Conservation (phyloP, 371 early-diverging fungal genomes). For the Syncephalastrum monosporum region DNA sequence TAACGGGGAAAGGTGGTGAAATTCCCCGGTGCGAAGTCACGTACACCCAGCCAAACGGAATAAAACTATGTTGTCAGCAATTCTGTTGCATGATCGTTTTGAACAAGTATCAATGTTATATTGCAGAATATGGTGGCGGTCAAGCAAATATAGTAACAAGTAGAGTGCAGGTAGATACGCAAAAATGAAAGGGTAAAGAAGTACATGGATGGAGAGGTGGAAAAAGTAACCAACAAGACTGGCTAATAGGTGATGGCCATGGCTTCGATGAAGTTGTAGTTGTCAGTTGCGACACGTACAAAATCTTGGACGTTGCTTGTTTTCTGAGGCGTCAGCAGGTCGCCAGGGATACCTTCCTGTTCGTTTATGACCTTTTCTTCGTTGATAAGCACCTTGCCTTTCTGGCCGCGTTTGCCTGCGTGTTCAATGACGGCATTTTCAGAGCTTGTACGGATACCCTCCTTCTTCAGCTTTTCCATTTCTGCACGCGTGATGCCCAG, state of each 20-base stretch:
- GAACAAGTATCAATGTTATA: no score
- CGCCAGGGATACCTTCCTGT: constrained; percentile 19
- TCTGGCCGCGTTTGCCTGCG: constrained; percentile 12
- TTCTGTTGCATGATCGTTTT: no score
- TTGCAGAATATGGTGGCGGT: no score
- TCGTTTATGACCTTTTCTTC: constrained; percentile 12
- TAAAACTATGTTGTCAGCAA: no score
- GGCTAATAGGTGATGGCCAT: constrained; percentile 1
- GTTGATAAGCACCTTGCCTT: constrained; percentile 18
- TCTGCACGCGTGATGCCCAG: constrained; percentile 20
- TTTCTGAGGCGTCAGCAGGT: constrained; percentile 3
- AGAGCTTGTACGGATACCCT: constrained; percentile 12
- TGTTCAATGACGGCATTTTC: constrained; percentile 9
- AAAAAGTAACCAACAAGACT: no score
- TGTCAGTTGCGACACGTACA: constrained; percentile 13
- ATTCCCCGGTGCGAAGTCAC: no score
- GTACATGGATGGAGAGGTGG: no score
- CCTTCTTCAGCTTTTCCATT: constrained; percentile 10
- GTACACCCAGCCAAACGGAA: no score
- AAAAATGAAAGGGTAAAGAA: no score
- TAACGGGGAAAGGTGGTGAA: no score
- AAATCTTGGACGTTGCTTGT: constrained; percentile 7
- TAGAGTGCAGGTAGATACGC: no score
- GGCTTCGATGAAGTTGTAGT: constrained; percentile 11
- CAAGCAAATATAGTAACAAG: no score